Base-by-base conservation (phyloP, 352 stramenopile genomes). In the Pythium sukuiense region DNA sequence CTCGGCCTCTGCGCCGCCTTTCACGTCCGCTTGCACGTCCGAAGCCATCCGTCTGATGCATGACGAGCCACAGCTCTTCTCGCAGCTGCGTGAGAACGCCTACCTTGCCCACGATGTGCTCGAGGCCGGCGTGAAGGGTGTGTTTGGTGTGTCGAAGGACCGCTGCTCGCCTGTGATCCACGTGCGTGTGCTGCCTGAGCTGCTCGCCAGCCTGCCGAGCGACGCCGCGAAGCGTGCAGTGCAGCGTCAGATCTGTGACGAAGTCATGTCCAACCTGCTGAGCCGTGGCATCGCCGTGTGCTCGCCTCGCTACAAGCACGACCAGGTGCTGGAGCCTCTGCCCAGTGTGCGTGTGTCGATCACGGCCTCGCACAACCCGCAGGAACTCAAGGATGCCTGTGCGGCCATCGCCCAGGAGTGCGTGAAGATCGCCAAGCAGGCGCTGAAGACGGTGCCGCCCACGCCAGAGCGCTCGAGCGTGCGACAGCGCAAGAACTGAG, bases 1-100 rank as follows among this genome's bases (percentile, higher is more conserved):
- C 79, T 99, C 94, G 65, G 97, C 97, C n/a, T 98, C 96, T 55
- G 88, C 94, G 27, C 96, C 97, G 37, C 97, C 97, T 9, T 99
- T 99, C 77, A 96, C 97, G 59, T 96, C 87, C 11, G 85, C 91
- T 5, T 96, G 85, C 55, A 92, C 87, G 37, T 92, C 87, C 7
- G 88, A 90, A 64, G 79, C 90, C n/a, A 86, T 97, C 39, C 81
- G 76, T 32, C 85, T 97, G 72, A 89, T 97, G 76, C 87, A 73
- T 63, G 66, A 79, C 35, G 88, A 97, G 65, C 83, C 85, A 27
- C 61, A 88, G 63, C 72, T 93, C n/a, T 88, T 95, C 41, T 71
- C 59, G 41, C 79, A 80, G 67, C 77, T 95, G 14, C 81, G 81
- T 16, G 73, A 83, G 41, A 92, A 92, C 55, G 76, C 86, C 12